A percentile compares a stretch with the other conserved stretches of the same genome.
phyloP scores from a whole-genome alignment of 805 yeast species.

The Yarrowia sp. region DNA sequence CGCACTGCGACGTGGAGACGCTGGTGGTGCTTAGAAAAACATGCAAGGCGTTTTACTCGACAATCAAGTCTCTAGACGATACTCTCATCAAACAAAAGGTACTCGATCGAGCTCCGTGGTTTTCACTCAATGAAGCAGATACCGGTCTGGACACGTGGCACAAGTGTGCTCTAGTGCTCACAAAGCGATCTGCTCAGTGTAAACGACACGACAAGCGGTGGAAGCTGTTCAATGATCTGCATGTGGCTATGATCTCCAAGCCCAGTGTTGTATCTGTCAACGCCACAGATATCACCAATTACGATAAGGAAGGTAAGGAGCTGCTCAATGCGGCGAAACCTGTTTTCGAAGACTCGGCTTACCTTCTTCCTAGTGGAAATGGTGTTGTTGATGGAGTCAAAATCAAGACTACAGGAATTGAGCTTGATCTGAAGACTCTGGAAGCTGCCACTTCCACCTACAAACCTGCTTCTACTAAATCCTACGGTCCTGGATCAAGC shows the following conservation, averaged over 20 bases:
- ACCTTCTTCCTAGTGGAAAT: not conserved
- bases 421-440: not conserved
- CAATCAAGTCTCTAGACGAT: not conserved
- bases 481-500: not conserved
- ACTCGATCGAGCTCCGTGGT: not conserved
- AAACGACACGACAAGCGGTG: not conserved
- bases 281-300: not conserved
- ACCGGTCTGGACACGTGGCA: not conserved
- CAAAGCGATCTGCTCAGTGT: not conserved
- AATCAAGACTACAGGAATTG: not conserved
- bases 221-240: not conserved
- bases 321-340: not conserved
- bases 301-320: not conserved
- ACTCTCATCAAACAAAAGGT: not conserved
- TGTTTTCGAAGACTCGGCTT: not conserved
- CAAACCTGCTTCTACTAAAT: not conserved
- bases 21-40: not conserved
- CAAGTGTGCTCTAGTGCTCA: not conserved
- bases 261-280: not conserved
- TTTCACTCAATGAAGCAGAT: not conserved
- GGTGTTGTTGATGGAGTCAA: not conserved
- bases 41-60: not conserved
- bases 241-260: not conserved
- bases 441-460: not conserved
- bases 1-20: not conserved